A percentile compares a stretch with the other conserved stretches of the same genome.
Evolutionary conservation across 805 yeast genomes (phyloP).

Genomic region (Kodamaea restingae): DNA sequence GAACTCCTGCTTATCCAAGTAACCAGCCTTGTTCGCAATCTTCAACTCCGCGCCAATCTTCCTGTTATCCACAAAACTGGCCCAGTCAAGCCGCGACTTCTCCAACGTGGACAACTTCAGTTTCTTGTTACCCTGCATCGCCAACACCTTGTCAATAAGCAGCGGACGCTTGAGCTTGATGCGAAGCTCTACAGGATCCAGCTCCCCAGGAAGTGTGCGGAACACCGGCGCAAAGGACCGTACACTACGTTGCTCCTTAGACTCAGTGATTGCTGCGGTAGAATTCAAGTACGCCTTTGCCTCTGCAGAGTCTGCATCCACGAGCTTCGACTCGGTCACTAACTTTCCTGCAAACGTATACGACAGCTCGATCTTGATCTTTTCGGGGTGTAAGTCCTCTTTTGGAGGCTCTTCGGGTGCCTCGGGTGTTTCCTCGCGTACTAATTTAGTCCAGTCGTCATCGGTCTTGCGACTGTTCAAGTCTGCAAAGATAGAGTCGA

Average conservation of each 20-base stretch:
- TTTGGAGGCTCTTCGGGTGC: constrained; percentile 3
- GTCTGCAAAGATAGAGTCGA: constrained; percentile 30
- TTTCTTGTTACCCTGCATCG: constrained; percentile 59
- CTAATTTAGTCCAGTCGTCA: constrained; percentile 11
- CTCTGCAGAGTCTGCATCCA: constrained; percentile 75
- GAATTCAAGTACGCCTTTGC: constrained; percentile 76
- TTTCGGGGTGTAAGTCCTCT: constrained; percentile 35
- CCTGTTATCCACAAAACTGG: constrained; percentile 82
- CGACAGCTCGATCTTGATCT: constrained; percentile 66
- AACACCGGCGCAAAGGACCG: constrained; percentile 33
- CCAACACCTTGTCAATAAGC: constrained; percentile 69
- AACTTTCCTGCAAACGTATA: constrained; percentile 89
- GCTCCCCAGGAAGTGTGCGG: constrained; percentile 28
- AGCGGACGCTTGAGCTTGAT: constrained; percentile 71
- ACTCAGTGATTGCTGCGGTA: constrained; percentile 31
- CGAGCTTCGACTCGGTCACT: constrained; percentile 72
- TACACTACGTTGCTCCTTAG: constrained; percentile 11
- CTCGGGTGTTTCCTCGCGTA: constrained; percentile 7
- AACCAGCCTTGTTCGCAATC: constrained; percentile 83
- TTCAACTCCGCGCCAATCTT: constrained; percentile 80
- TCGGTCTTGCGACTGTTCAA: constrained; percentile 14
- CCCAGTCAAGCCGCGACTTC: constrained; percentile 93
- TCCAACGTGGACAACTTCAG: constrained; percentile 83
- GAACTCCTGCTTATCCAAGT: constrained; percentile 87
- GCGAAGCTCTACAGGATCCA: constrained; percentile 38